A percentile compares a stretch with the other conserved stretches of the same genome.
These are phyloP conservation scores for Teunomyces stri DNA, from an alignment of 805 yeast genomes.

Conservation along the genomic window DNA sequence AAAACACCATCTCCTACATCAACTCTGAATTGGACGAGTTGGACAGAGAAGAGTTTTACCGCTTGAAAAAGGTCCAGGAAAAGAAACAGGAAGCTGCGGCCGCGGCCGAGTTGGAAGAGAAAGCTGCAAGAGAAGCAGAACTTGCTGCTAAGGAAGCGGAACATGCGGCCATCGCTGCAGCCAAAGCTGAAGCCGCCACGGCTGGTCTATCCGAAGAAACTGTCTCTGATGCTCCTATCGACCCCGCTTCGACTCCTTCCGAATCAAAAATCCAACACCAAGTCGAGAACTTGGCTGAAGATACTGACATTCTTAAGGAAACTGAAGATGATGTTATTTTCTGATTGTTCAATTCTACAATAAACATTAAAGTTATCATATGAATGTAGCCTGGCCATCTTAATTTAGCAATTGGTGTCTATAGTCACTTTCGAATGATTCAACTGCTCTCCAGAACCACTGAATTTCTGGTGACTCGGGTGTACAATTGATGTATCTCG, in stretches of 20 bases:
- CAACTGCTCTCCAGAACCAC: conserved; percentile 98
- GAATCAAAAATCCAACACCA: conserved; percentile 27
- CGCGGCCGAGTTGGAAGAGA: conserved; percentile 56
- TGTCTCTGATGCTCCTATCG: not conserved
- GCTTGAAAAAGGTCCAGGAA: conserved; percentile 94
- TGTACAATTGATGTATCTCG: conserved; percentile 78
- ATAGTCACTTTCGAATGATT: conserved; percentile 90
- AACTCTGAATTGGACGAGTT: conserved; percentile 95
- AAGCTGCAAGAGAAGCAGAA: conserved; percentile 14
- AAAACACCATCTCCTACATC: conserved; percentile 87
- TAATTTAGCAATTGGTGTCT: conserved; percentile 88
- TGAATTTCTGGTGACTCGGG: conserved; percentile 81
- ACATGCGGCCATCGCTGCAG: conserved; percentile 17
- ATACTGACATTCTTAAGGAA: conserved; percentile 34
- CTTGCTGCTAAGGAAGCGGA: conserved; percentile 14
- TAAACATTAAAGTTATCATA: not conserved
- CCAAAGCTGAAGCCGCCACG: not conserved
- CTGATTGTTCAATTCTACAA: conserved; percentile 13
- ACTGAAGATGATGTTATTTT: conserved; percentile 48
- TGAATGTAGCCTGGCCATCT: not conserved
- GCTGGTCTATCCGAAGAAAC: not conserved
- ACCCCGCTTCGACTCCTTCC: not conserved
- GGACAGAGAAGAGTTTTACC: conserved; percentile 96
- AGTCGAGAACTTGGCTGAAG: conserved; percentile 25
- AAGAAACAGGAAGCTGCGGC: conserved; percentile 84